Conservation (phyloP, 164 flowering plant species). For the Stephania yunnanensis region DNA sequence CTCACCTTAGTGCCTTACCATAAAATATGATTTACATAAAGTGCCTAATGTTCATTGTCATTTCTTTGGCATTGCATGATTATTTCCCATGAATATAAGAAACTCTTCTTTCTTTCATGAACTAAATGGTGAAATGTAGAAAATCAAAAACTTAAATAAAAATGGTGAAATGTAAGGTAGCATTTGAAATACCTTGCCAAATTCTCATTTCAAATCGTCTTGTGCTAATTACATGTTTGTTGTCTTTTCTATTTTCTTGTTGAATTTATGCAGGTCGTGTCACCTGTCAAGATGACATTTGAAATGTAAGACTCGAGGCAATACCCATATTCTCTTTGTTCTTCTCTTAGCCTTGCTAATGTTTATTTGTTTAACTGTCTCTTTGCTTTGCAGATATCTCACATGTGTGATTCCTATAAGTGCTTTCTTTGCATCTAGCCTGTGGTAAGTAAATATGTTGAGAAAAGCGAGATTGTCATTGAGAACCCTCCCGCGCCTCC, state of each 20-base stretch:
- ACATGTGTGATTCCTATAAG: constrained; percentile 94
- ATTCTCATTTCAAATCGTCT: too few relatives aligned
- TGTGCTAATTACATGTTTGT: not conserved
- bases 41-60: too few relatives aligned
- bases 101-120: too few relatives aligned
- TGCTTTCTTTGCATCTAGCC: constrained; percentile 95
- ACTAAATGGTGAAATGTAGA: too few relatives aligned
- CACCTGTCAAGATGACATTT: constrained; percentile 97
- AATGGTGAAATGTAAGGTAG: too few relatives aligned
- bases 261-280: constrained; percentile 57
- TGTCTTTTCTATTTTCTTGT: constrained; percentile 7
- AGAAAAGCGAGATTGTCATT: not conserved
- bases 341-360: not conserved
- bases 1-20: too few relatives aligned
- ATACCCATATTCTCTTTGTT: not conserved
- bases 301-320: constrained; percentile 64
- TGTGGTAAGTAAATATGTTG: constrained; percentile 61
- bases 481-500: too few relatives aligned
- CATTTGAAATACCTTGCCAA: too few relatives aligned
- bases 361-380: not conserved
- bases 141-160: too few relatives aligned
- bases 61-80: too few relatives aligned
- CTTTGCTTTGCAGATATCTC: constrained; percentile 57
- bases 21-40: too few relatives aligned
- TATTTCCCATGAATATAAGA: too few relatives aligned